These are phyloP conservation scores for Lodderomyces beijingensis DNA, from an alignment of 1,139 yeast species.

Conservation along the genomic window DNA sequence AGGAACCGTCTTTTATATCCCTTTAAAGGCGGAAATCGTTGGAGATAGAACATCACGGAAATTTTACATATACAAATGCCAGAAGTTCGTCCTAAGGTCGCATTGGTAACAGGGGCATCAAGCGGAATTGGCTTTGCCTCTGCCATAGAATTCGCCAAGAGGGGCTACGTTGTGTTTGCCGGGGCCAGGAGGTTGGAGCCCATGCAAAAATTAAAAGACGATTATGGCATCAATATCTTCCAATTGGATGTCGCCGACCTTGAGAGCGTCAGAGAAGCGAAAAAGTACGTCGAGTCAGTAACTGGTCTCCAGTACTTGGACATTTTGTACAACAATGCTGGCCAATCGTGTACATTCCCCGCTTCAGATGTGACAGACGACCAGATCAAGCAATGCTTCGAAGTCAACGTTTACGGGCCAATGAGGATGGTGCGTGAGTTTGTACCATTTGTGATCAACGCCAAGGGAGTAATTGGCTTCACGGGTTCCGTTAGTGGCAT, in stretches of 20 bases:
- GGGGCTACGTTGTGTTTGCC: conserved; percentile 56
- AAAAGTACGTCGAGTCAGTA: conserved; percentile 30
- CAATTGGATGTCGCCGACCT: conserved; percentile 43
- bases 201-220: conserved; percentile 48
- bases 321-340: conserved; percentile 52
- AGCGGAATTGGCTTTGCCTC: conserved; percentile 75
- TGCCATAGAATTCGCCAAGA: conserved; percentile 57
- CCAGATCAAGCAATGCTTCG: conserved; percentile 49
- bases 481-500: conserved; percentile 73
- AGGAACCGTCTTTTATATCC: no score
- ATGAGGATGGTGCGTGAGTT: conserved; percentile 61
- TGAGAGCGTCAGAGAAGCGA: conserved; percentile 46
- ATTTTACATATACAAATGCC: no score
- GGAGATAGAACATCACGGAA: no score
- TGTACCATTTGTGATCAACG: conserved; percentile 52
- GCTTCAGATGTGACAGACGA: conserved; percentile 65
- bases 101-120: conserved; percentile 74
- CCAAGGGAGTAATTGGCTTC: conserved; percentile 68
- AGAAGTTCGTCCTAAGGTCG: no score
- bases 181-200: conserved; percentile 68
- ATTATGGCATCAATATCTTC: conserved; percentile 28
- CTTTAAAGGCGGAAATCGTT: no score
- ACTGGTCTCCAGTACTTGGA: conserved; percentile 42
- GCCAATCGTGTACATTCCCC: conserved; percentile 65
- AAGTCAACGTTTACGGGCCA: conserved; percentile 69